phyloP scores from a whole-genome alignment of 257 asterid species.

The Orobanche coerulescens region DNA sequence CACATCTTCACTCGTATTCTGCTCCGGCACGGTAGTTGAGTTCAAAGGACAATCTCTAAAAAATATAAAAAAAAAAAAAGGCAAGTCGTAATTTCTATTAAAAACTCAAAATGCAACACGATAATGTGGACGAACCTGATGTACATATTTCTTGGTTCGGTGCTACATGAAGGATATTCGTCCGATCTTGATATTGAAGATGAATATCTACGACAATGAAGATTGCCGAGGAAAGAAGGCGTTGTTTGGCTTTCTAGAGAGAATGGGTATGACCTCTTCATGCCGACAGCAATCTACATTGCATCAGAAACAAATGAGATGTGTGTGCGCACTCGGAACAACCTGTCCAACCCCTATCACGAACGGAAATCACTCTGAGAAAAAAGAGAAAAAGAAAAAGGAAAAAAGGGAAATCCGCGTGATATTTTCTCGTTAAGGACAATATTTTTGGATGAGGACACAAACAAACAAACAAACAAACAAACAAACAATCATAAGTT shows the following conservation, averaged over 20 bases:
- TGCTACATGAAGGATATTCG: conserved; percentile 40
- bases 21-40: conserved; percentile 22
- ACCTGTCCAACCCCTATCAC: too few relatives aligned
- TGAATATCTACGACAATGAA: conserved; percentile 17
- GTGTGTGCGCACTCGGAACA: not conserved
- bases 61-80: not conserved
- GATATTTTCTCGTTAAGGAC: too few relatives aligned
- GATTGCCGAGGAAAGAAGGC: conserved; percentile 25
- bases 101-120: not conserved
- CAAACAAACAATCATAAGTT: too few relatives aligned
- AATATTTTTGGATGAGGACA: too few relatives aligned
- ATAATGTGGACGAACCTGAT: conserved; percentile 26
- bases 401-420: not conserved
- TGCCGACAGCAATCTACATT: conserved; percentile 42
- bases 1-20: conserved; percentile 25
- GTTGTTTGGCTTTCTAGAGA: conserved; percentile 28
- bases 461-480: too few relatives aligned
- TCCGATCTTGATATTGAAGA: conserved; percentile 27
- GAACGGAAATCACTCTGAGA: not conserved
- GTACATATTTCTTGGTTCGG: conserved; percentile 23
- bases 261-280: conserved; percentile 44
- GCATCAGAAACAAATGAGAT: conserved; percentile 9
- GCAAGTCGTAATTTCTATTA: not conserved
- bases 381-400: not conserved
- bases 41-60: conserved; percentile 41